phyloP scores from a whole-genome alignment of 441 rosid species.

The Adansonia gregorii region DNA sequence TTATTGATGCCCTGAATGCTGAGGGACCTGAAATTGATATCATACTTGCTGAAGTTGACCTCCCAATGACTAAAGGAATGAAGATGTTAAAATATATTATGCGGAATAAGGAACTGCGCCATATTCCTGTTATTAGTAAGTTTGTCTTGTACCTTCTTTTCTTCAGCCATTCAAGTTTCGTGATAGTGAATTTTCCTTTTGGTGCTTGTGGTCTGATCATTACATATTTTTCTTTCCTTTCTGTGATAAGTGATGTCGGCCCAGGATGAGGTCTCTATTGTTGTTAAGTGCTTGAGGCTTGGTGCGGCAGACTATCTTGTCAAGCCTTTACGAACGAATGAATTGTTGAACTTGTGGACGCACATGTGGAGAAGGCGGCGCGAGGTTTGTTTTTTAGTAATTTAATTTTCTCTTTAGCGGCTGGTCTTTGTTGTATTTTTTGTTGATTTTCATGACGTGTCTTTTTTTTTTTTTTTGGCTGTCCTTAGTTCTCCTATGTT shows the following conservation, averaged over 20 bases:
- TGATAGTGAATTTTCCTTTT: conserved; percentile 12
- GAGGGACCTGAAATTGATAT: conserved; percentile 96
- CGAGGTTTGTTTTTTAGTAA: conserved; percentile 64
- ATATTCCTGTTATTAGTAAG: conserved; percentile 97
- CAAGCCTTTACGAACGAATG: conserved; percentile 87
- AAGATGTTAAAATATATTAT: conserved; percentile 91
- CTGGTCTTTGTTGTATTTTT: background rate
- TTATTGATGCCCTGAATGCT: conserved; percentile 91
- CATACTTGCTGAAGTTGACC: conserved; percentile 93
- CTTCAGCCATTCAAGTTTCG: conserved; percentile 13
- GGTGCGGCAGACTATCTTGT: conserved; percentile 86
- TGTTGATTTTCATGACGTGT: background rate
- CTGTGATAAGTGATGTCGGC: conserved; percentile 89
- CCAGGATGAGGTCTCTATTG: conserved; percentile 89
- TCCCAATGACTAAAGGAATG: conserved; percentile 94
- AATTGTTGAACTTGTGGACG: conserved; percentile 92
- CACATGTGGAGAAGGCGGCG: conserved; percentile 99
- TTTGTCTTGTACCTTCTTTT: conserved; percentile 29
- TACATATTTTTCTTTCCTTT: conserved; percentile 24
- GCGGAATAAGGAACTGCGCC: conserved; percentile 75
- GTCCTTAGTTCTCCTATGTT: background rate
- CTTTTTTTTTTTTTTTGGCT: background rate
- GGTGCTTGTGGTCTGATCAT: conserved; percentile 5
- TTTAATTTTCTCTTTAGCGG: background rate
- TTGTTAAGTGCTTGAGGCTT: conserved; percentile 90